These are phyloP conservation scores for Amanita subjunquillea DNA, from an alignment of 768 basidiomycete genomes.

Conservation along the genomic window DNA sequence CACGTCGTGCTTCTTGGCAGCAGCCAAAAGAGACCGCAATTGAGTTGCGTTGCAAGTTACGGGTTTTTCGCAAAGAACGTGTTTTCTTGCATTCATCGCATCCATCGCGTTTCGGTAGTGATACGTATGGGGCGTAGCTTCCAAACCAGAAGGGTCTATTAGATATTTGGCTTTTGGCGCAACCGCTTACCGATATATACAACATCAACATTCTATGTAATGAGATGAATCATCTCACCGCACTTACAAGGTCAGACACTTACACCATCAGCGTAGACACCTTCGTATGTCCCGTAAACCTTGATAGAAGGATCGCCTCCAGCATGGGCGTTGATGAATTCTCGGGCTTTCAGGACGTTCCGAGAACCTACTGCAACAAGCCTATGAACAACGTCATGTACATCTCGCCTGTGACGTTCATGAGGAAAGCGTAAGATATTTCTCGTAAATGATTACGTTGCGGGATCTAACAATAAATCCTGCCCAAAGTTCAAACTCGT, in stretches of 20 bases:
- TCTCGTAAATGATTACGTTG: slow-evolving; percentile 30
- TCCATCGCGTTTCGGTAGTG: slow-evolving; percentile 74
- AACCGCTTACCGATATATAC: slow-evolving; percentile 55
- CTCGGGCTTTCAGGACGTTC: slow-evolving; percentile 51
- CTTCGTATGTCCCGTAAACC: slow-evolving; percentile 64
- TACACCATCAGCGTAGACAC: slow-evolving; percentile 64
- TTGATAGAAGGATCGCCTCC: slow-evolving; percentile 44
- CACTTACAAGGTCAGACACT: slow-evolving; percentile 7
- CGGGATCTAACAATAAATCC: slow-evolving; percentile 72
- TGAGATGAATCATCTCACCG: neutral
- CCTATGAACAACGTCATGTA: slow-evolving; percentile 58
- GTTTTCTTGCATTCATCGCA: slow-evolving; percentile 71
- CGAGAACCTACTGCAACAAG: slow-evolving; percentile 74
- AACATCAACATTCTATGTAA: slow-evolving; percentile 54
- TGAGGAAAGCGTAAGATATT: neutral
- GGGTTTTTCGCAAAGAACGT: slow-evolving; percentile 86
- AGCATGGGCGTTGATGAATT: slow-evolving; percentile 50
- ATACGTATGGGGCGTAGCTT: slow-evolving; percentile 76
- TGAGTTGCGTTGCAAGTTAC: slow-evolving; percentile 73
- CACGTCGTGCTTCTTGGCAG: slow-evolving; percentile 68
- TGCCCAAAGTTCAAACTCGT: slow-evolving; percentile 16
- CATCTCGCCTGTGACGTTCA: slow-evolving; percentile 26
- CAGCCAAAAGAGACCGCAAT: slow-evolving; percentile 56
- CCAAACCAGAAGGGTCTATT: neutral
- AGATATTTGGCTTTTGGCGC: neutral